These are phyloP conservation scores for Emericellopsis atlantica DNA, from an alignment of 2,329 filamentous ascomycete genomes.

Conservation along the genomic window DNA sequence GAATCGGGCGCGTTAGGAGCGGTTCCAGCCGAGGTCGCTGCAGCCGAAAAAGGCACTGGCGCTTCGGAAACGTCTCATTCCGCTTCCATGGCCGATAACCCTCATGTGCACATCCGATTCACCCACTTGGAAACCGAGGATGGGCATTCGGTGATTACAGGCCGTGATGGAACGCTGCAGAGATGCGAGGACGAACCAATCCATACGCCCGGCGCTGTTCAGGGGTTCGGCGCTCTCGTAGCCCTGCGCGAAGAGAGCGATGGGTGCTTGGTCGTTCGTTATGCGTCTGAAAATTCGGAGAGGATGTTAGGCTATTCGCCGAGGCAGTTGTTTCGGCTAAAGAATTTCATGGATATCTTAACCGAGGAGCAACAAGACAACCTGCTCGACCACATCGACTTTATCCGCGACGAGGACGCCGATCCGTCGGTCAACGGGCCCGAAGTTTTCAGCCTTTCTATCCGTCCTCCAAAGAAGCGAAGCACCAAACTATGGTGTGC, in stretches of 20 bases:
- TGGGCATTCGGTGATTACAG: conserved; percentile 74
- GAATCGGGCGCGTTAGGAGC: conserved; percentile 9
- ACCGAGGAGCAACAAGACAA: conserved; percentile 76
- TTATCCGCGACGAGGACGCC: conserved; percentile 70
- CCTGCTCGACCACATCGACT: conserved; percentile 75
- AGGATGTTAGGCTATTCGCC: conserved; percentile 67
- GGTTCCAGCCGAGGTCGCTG: neutral
- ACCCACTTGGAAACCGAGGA: conserved; percentile 64
- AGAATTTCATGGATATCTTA: conserved; percentile 72
- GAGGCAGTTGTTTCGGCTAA: conserved; percentile 58
- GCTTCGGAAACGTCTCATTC: conserved; percentile 6
- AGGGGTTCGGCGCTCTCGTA: conserved; percentile 67
- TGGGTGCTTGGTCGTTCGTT: conserved; percentile 55
- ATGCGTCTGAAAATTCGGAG: conserved; percentile 72
- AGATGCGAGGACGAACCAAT: conserved; percentile 87
- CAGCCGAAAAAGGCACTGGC: conserved; percentile 5
- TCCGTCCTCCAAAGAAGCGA: conserved; percentile 44
- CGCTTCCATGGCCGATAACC: conserved; percentile 19
- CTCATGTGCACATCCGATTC: conserved; percentile 59
- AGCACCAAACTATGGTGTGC: conserved; percentile 74
- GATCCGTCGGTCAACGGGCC: conserved; percentile 67
- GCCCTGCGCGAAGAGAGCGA: conserved; percentile 60
- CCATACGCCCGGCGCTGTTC: conserved; percentile 70
- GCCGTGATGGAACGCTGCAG: conserved; percentile 60
- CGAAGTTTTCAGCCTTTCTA: conserved; percentile 71